Evolutionary conservation across 306 rosid genomes (phyloP), one percentile per base, ranked within the genome.

Genomic region (Cyclanthera cordifolia): DNA sequence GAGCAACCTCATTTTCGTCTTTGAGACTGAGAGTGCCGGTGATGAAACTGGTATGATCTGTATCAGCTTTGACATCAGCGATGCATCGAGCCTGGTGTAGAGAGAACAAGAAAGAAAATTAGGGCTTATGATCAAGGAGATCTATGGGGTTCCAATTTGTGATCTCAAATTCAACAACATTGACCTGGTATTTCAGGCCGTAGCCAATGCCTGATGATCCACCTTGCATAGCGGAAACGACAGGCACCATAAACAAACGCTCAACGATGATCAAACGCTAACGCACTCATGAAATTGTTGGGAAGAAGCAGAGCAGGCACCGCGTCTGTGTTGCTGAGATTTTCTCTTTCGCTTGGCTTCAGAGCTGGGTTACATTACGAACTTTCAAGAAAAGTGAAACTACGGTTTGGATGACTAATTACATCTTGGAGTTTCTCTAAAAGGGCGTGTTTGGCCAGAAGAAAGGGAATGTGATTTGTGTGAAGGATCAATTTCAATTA

Each of bases 121-220:
- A 57, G 53, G 58, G 54, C 50, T 69, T 23, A 21, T n/a, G 73
- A 19, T 49, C 9, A 69, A 15, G 32, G 47, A 46, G 27, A 46
- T n/a, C n/a, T n/a, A n/a, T n/a, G n/a, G n/a, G n/a, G n/a, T n/a
- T n/a, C n/a, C n/a, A 60, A 34, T 17, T 34, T 39, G 12, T 39
- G 7, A 23, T 65, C 8, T 24, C 41, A 65, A 46, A 46, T 46
- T 6, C 41, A 46, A 65, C 12, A 45, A 65, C 13, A 46, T 19
- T 76, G 46, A 84, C 96, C 95, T 93, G 96, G 82, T 93, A 93
- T 80, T 93, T 91, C 19, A 91, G 81, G 71, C 98, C 99, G 80
- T 93, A 90, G 54, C 99, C 99, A 70, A 94, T 76, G 78, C 99
- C 99, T 34, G 99, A 85, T 24, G 92, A 84, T 69, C 88, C 95